Conservation (phyloP, 2,329 filamentous ascomycete genomes). For the Botryosphaeria agaves region DNA sequence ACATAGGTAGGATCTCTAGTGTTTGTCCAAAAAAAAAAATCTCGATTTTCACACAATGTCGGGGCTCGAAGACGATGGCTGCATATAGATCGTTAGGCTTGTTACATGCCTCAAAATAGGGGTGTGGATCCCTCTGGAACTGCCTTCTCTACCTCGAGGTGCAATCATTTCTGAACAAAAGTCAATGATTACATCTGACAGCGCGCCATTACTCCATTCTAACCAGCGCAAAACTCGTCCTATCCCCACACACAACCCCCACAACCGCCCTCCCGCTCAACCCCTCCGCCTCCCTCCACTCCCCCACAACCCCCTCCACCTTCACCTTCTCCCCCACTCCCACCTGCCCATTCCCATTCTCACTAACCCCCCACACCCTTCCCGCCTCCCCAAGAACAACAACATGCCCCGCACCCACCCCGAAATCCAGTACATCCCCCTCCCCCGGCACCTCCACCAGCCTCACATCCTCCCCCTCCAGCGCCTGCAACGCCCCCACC, state of each 20-base stretch:
- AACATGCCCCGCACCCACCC: slow-evolving; percentile 41
- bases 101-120: too few relatives aligned
- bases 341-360: slow-evolving; percentile 42
- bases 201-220: too few relatives aligned
- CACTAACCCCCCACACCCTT: slow-evolving; percentile 37
- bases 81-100: too few relatives aligned
- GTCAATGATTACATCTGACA: too few relatives aligned
- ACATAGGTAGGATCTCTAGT: too few relatives aligned
- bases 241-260: slow-evolving; percentile 12
- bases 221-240: slow-evolving; percentile 14
- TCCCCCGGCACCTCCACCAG: slow-evolving; percentile 17
- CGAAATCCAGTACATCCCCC: slow-evolving; percentile 36
- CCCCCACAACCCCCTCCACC: slow-evolving; percentile 3
- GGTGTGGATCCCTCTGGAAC: too few relatives aligned
- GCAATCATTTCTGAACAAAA: too few relatives aligned
- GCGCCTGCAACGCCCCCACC: slow-evolving; percentile 2
- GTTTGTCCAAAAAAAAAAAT: too few relatives aligned
- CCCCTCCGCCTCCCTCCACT: not conserved
- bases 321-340: slow-evolving; percentile 20
- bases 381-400: slow-evolving; percentile 34
- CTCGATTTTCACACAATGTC: too few relatives aligned
- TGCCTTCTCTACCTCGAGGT: too few relatives aligned
- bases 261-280: slow-evolving; percentile 7
- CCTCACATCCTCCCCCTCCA: slow-evolving; percentile 8
- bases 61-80: too few relatives aligned